These are phyloP conservation scores for Taiozyma sp. DNA, from an alignment of 1,139 yeast genomes.

Conservation along the genomic window DNA sequence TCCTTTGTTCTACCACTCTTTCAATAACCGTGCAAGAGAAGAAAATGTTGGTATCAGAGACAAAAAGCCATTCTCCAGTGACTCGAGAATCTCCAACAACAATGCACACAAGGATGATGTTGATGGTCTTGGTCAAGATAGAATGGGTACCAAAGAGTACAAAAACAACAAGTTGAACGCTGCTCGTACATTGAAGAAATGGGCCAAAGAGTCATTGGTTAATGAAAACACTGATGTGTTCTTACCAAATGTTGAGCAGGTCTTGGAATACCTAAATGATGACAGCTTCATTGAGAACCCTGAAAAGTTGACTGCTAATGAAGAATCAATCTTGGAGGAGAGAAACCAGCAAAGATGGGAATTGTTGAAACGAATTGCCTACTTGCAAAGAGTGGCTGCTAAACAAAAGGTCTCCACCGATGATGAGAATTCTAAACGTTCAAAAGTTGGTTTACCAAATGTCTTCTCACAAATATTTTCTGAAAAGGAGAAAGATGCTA, in stretches of 20 bases:
- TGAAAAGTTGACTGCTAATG: slow-evolving; percentile 32
- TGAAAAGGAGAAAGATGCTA: slow-evolving; percentile 3
- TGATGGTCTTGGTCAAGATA: slow-evolving; percentile 69
- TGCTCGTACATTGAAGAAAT: slow-evolving; percentile 46
- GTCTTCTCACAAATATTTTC: slow-evolving; percentile 2
- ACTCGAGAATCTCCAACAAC: slow-evolving; percentile 72
- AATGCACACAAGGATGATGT: slow-evolving; percentile 66
- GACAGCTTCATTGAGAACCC: slow-evolving; percentile 33
- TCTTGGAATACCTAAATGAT: slow-evolving; percentile 48
- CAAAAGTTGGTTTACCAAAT: slow-evolving; percentile 16
- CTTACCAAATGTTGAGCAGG: slow-evolving; percentile 56
- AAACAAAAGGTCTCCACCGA: slow-evolving; percentile 22
- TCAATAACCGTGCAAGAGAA: slow-evolving; percentile 85
- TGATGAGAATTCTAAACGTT: slow-evolving; percentile 21
- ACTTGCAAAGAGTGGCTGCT: slow-evolving; percentile 44
- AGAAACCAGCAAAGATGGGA: slow-evolving; percentile 61
- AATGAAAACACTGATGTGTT: slow-evolving; percentile 36
- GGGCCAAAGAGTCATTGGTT: slow-evolving; percentile 46
- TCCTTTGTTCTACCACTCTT: slow-evolving; percentile 49
- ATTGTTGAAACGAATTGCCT: slow-evolving; percentile 63
- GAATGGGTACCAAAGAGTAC: slow-evolving; percentile 39
- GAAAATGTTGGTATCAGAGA: slow-evolving; percentile 85
- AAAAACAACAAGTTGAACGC: slow-evolving; percentile 49
- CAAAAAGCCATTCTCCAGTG: slow-evolving; percentile 74
- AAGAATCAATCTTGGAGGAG: slow-evolving; percentile 38